Base-by-base conservation (phyloP, 306 rosid species). In the Cucurbita ficifolia region DNA sequence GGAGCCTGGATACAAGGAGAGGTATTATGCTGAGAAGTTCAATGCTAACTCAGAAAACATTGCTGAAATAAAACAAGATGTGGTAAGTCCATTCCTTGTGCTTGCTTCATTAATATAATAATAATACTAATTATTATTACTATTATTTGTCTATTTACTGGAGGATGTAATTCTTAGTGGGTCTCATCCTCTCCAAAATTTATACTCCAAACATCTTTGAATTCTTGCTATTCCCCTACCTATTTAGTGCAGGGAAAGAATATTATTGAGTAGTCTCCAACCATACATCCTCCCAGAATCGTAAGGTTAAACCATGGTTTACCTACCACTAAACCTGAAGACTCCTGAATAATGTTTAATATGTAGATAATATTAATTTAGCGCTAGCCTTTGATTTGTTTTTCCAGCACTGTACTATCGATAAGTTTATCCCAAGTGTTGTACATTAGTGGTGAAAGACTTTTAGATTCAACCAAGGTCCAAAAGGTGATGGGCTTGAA, bases 11-110 rank as follows among this genome's bases (percentile, higher is more conserved):
- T 90, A 90, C 88, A 94, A 86, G 81, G 97, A 85, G 78, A 86
- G 98, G 87, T 94, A 94, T 79, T 94, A 90, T 81, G 83, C 88
- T 18, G 98, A 90, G 85, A 94, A 94, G 79, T 94, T 90, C 80
- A 86, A 84, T 78, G 89, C 79, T 74, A 76, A 61, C 51, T 79
- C 70, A 11, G 92, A 84, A 80, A 89, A 89, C 77, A 89, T 89
- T 78, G 90, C 88, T 11, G 79, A 78, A 81, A 76, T 89, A 29
- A 90, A 50, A 76, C 83, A 82, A 64, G 94, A 89, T 70, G 45
- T 76, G 38, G 98, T 86, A 75, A 81, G 85, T 67, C 56, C 67
- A 33, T 45, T 13, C 14, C 50, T 5, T 50, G 21, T 45, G 43
- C 56, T 76, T 71, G 46, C 9, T 0, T 5, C 14, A 18, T 63